Evolutionary conservation across 768 basidiomycete species (phyloP), one percentile per base, ranked within the genome.

Genomic region (Leccinum pellstonianum): DNA sequence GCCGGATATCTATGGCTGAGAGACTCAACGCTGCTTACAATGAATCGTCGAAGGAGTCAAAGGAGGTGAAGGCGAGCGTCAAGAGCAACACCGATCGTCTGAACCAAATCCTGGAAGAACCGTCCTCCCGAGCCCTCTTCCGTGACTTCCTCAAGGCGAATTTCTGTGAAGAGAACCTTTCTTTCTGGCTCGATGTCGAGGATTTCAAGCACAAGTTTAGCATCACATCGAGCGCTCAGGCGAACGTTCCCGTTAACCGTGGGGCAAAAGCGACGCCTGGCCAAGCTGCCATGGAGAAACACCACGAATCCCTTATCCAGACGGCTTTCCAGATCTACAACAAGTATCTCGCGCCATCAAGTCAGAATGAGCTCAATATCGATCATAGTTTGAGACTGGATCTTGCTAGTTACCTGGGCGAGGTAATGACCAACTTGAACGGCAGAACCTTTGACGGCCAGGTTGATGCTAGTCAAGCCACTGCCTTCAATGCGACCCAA

Each of bases 161-260:
- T 74, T 98, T 97, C 73, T 98, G 93, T 77, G 97, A 99, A 71
- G 97, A 99, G 80, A 99, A 99, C 72, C 77, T 99, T 64, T 88
- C 90, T 51, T 99, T 98, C 77, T 99, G 94, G 91, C 73, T 98
- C 57, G 97, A 99, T 69, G 95, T 98, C 3, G 85, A 93, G 72
- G 97, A 99, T 72, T 97, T 99, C 79, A 95, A 94, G 77, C 85
- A 89, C 68, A 90, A 95, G 72, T 99, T 99, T 78, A 87, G 86
- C 69, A 98, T 95, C 58, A 97, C 97, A 1, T 96, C 93, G 4
- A 94, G 87, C 66, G 95, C 95, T 12, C 85, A 90, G 59, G 89
- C 90, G 8, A 81, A 80, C 31, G 67, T 73, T 12, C 75, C 81
- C 1, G 11, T 70, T 5, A 56, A 73, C 41, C 79, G 81, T 23